Percentiles rank a stretch among this genome's conserved stretches.
Evolutionary conservation across 371 early-diverging fungal genomes (phyloP).

Genomic region (Neoconidiobolus thromboides): DNA sequence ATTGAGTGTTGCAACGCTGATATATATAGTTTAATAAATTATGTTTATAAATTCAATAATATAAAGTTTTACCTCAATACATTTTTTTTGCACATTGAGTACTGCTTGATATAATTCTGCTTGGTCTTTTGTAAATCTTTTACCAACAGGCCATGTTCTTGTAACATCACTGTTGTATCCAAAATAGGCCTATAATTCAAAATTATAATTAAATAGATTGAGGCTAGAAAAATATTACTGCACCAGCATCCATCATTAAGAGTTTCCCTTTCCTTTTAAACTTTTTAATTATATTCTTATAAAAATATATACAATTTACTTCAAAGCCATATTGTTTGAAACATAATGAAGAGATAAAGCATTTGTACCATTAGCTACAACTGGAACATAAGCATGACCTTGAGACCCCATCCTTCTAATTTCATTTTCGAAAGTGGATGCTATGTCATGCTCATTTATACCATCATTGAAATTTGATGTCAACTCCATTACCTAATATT

Average conservation of each 20-base stretch:
- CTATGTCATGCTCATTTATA: conserved; percentile 52
- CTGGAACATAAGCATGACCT: conserved; percentile 87
- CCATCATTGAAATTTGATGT: conserved; percentile 10
- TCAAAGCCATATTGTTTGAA: conserved; percentile 49
- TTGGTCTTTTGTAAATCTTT: conserved; percentile 66
- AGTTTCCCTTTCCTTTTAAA: conserved; percentile 51
- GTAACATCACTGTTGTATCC: conserved; percentile 85
- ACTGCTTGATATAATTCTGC: conserved; percentile 69
- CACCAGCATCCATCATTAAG: conserved; percentile 84
- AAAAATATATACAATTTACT: conserved; percentile 14
- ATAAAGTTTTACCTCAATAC: conserved; percentile 39
- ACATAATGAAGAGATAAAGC: conserved; percentile 89
- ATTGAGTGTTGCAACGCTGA: conserved; percentile 47
- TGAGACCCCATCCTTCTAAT: conserved; percentile 44
- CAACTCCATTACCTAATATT: too few species aligned
- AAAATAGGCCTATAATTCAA: conserved; percentile 39
- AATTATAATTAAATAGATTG: not conserved
- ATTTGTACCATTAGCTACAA: conserved; percentile 82
- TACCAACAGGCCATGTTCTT: conserved; percentile 85
- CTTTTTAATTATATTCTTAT: not conserved
- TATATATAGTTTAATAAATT: conserved; percentile 1
- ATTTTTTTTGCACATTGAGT: conserved; percentile 62
- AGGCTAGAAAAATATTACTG: conserved; percentile 17
- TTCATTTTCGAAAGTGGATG: conserved; percentile 58
- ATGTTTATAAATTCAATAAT: not conserved